phyloP scores from a whole-genome alignment of 2,329 filamentous ascomycete species.

The Lachnellula cervina region DNA sequence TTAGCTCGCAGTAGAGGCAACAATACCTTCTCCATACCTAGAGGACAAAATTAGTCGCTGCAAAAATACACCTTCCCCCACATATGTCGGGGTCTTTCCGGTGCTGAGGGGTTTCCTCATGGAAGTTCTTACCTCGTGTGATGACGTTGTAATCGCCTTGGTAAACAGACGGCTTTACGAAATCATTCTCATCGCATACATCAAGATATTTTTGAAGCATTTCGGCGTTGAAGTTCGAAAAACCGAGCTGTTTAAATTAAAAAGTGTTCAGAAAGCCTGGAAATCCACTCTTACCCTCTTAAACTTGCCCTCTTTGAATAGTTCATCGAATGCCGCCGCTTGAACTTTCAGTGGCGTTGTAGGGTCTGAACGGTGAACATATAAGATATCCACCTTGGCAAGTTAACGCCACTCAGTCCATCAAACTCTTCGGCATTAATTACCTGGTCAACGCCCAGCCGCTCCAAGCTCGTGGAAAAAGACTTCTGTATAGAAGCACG shows the following conservation, averaged over 20 bases:
- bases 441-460: slow-evolving; percentile 1
- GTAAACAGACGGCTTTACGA: slow-evolving; percentile 29
- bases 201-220: slow-evolving; percentile 21
- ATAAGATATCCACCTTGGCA: slow-evolving; percentile 4
- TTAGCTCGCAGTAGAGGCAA: background rate
- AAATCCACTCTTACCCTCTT: slow-evolving; percentile 6
- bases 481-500: background rate
- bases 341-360: slow-evolving; percentile 20
- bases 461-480: background rate
- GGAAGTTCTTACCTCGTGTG: background rate
- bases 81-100: too few relatives aligned
- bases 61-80: too few relatives aligned
- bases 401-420: background rate
- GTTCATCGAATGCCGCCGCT: slow-evolving; percentile 22
- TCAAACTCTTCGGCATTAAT: background rate
- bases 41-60: too few relatives aligned
- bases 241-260: slow-evolving; percentile 18
- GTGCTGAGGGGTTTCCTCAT: too few relatives aligned
- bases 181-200: slow-evolving; percentile 26
- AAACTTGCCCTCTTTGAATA: slow-evolving; percentile 29
- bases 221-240: slow-evolving; percentile 25
- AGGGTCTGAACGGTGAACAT: slow-evolving; percentile 17
- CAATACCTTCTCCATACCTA: background rate
- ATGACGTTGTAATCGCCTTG: slow-evolving; percentile 27
- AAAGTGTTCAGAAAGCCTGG: background rate